Conservation (phyloP, 139 green algal species). For the Desmodesmus armatus region DNA sequence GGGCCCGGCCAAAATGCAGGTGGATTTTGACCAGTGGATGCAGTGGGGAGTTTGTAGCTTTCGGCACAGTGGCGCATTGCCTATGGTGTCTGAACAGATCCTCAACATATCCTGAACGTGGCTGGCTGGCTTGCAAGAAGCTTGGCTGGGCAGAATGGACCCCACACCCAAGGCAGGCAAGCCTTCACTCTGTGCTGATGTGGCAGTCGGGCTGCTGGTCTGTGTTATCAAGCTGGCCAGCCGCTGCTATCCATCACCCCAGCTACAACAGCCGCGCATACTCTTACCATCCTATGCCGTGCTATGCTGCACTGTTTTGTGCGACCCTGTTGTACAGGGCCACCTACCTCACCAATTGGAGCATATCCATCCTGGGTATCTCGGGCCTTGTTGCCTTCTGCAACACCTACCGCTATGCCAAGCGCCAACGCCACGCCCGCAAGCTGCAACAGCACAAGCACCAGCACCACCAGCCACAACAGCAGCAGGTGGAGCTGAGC, state of each 20-base stretch:
- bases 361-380: constrained; percentile 17
- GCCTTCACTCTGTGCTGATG: not conserved
- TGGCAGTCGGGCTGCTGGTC: not conserved
- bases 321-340: not conserved
- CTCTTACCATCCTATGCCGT: not conserved
- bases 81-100: too few relatives aligned
- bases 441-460: constrained; percentile 5
- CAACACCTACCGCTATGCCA: not conserved
- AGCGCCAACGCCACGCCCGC: not conserved
- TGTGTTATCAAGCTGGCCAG: not conserved
- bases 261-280: not conserved
- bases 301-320: not conserved
- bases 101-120: too few relatives aligned
- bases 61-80: too few relatives aligned
- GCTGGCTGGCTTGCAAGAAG: too few relatives aligned
- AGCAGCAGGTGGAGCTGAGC: not conserved
- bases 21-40: too few relatives aligned
- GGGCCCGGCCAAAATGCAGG: too few relatives aligned
- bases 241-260: not conserved
- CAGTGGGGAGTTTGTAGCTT: too few relatives aligned
- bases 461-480: constrained; percentile 27
- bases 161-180: not conserved
- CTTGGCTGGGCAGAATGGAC: not conserved
- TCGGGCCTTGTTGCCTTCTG: not conserved
- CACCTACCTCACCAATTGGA: constrained; percentile 53